A percentile compares a stretch with the other conserved stretches of the same genome.
Evolutionary conservation across 768 basidiomycete species (phyloP).

Genomic region (Trametopsis cervina): DNA sequence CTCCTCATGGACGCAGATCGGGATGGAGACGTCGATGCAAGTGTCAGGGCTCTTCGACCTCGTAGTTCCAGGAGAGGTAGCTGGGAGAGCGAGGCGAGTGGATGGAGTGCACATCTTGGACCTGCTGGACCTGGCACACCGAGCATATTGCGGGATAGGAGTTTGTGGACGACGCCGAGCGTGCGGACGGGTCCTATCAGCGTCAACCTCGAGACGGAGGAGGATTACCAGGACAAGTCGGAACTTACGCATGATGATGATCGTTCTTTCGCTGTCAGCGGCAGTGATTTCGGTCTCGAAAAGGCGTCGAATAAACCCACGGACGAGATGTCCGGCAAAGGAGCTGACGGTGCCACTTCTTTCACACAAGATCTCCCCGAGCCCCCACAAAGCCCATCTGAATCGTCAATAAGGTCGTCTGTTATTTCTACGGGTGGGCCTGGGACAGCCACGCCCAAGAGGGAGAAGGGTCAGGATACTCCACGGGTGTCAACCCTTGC

Average conservation of each 20-base stretch:
- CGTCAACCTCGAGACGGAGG: slow-evolving; percentile 16
- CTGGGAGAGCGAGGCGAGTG: slow-evolving; percentile 86
- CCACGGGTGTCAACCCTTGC: slow-evolving; percentile 5
- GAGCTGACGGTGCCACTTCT: neutral
- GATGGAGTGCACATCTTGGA: slow-evolving; percentile 73
- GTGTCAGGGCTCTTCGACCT: slow-evolving; percentile 82
- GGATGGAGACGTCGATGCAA: slow-evolving; percentile 73
- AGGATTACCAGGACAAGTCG: slow-evolving; percentile 3
- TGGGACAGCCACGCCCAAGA: slow-evolving; percentile 6
- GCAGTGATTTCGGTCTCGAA: neutral
- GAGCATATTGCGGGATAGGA: slow-evolving; percentile 38
- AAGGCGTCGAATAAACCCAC: neutral
- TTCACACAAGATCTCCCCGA: neutral
- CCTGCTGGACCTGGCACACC: slow-evolving; percentile 30
- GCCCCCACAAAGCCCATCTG: neutral
- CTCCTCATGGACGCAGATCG: slow-evolving; percentile 38
- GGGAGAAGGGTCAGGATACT: slow-evolving; percentile 6
- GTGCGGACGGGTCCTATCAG: slow-evolving; percentile 47
- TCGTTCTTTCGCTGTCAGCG: neutral
- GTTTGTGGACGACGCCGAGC: slow-evolving; percentile 56
- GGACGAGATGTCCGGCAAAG: neutral
- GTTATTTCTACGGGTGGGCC: neutral
- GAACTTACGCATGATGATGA: slow-evolving; percentile 2
- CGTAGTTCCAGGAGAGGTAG: slow-evolving; percentile 82
- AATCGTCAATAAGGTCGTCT: neutral